Evolutionary conservation across 1,284 basidiomycete species (phyloP), one percentile per base, ranked within the genome.

Genomic region (Trichosporon sp.): DNA sequence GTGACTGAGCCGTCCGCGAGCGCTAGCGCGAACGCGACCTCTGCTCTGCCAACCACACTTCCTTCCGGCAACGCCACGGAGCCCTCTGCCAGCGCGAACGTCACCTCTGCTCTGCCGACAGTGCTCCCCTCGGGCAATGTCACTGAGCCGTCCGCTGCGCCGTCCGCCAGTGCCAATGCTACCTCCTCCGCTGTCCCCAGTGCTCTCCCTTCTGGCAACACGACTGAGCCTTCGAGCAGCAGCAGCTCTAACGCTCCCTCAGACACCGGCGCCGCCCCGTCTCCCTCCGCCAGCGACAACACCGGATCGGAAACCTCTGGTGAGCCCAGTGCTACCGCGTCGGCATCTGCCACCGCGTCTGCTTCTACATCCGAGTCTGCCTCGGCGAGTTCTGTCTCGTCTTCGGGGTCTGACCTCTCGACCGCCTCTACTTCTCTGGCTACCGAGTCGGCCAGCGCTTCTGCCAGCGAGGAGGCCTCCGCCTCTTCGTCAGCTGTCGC

Each of bases 391-490:
- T 56, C 37, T 10, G 49, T n/a, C n/a, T 31, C 40, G 9, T 40
- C 32, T 19, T 49, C 60, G 40, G 13, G 34, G 3, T 9, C 52
- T 31, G 25, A 23, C 25, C 6, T 16, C n/a, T 3, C 10, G 5
- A 37, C 4, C 34, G 34, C 13, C 4, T 37, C 34, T n/a, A n/a
- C n/a, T n/a, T n/a, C n/a, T n/a, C n/a, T n/a, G 8, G 44, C 23
- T 49, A 44, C 40, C 63, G 60, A 62, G 59, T 44, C 33, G n/a
- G 33, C 58, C 16, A 37, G 63, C 13, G 60, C 21, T 7, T 37
- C 68, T 14, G 59, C 32, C 14, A 33, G 58, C 23, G 7, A 61
- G 65, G 37, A 40, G 33, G 25, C 56, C 32, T 44, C 59, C 49
- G 13, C 40, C 19, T 44, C 40, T 5, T 11, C 32, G 40, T 44